phyloP scores from a whole-genome alignment of 169 alveolate species.

The Plasmodium gallinaceum region DNA sequence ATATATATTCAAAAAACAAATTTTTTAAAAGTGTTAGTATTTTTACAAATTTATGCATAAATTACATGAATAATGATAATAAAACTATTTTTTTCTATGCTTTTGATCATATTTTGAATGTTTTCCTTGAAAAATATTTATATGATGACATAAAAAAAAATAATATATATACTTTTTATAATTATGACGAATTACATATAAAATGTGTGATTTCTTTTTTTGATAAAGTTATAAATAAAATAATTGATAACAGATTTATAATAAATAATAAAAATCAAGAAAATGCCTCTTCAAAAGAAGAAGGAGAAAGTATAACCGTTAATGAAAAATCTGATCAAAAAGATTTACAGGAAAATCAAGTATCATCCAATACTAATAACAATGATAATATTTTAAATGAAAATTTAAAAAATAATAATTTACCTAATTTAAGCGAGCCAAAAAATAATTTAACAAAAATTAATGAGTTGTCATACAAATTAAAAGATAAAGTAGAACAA shows the following conservation, averaged over 20 bases:
- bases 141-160: constrained; percentile 27
- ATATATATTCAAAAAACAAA: constrained; percentile 66
- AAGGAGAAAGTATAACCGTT: background rate
- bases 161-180: constrained; percentile 53
- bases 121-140: constrained; percentile 35
- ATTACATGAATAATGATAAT: constrained; percentile 63
- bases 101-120: constrained; percentile 40
- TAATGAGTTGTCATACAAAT: background rate
- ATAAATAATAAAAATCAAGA: constrained; percentile 10
- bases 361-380: background rate
- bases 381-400: background rate
- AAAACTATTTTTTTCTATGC: constrained; percentile 59
- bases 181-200: constrained; percentile 41
- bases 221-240: constrained; percentile 64
- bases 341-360: background rate
- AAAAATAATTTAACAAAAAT: background rate
- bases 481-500: background rate
- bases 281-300: background rate
- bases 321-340: background rate
- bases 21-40: constrained; percentile 45
- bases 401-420: background rate
- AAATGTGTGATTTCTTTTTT: constrained; percentile 68
- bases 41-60: constrained; percentile 56
- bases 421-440: no score
- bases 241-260: constrained; percentile 38